Evolutionary conservation across 345 rosid genomes (phyloP).

Genomic region (Corchorus olitorius): DNA sequence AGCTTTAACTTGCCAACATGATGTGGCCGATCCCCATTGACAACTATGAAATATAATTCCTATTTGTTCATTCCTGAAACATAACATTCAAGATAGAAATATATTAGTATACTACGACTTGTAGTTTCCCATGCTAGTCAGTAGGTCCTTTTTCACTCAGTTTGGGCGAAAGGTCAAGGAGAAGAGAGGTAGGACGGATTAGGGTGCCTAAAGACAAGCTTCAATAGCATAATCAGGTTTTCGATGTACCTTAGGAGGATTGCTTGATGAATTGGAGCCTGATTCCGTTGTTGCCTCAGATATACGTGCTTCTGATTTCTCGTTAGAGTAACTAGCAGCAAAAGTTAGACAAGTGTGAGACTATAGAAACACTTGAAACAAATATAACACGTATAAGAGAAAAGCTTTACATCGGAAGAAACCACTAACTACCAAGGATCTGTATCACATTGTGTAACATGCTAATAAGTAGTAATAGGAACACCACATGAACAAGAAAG

Average conservation of each 20-base stretch:
- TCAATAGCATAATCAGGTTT: background rate
- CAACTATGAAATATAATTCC: background rate
- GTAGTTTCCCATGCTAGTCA: background rate
- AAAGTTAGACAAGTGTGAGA: slow-evolving; percentile 5
- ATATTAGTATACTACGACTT: background rate
- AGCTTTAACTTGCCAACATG: background rate
- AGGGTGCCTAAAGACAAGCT: background rate
- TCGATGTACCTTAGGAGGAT: slow-evolving; percentile 44
- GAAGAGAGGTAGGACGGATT: background rate
- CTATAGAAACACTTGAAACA: background rate
- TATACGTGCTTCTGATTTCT: slow-evolving; percentile 65
- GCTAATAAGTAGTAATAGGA: background rate
- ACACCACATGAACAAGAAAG: background rate
- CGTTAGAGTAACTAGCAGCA: slow-evolving; percentile 69
- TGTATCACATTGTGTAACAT: background rate
- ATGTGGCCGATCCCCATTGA: background rate
- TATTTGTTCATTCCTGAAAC: slow-evolving; percentile 4
- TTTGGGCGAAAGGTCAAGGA: background rate
- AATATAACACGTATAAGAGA: background rate
- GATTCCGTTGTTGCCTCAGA: slow-evolving; percentile 42
- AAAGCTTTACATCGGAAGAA: background rate
- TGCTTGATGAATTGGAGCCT: slow-evolving; percentile 45
- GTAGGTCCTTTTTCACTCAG: background rate
- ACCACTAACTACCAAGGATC: background rate
- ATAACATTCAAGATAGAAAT: background rate